Evolutionary conservation across 495 filamentous ascomycete species (phyloP).

Genomic region (Xylaria telfairii): DNA sequence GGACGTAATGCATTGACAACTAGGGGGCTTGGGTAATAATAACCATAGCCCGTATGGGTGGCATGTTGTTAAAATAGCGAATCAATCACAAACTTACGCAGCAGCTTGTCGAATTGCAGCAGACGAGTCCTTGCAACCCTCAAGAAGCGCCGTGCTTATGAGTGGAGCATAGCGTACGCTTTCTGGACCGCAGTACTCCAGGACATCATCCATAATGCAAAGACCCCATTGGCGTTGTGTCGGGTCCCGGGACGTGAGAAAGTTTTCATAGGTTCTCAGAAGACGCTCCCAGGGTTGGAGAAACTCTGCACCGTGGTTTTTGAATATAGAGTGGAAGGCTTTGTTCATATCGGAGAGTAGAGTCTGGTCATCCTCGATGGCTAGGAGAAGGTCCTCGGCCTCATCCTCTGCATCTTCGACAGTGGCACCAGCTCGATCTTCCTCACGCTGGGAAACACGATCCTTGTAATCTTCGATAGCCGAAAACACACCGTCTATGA

Average conservation of each 20-base stretch:
- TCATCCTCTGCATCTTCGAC: conserved; percentile 87
- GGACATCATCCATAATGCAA: conserved; percentile 97
- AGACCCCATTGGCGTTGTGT: conserved; percentile 98
- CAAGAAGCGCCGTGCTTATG: conserved; percentile 83
- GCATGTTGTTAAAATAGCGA: background rate
- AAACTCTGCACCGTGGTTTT: conserved; percentile 86
- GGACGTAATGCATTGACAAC: background rate
- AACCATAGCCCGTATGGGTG: background rate
- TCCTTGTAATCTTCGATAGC: conserved; percentile 91
- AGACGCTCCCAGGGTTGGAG: conserved; percentile 86
- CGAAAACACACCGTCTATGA: conserved; percentile 81
- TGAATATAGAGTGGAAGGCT: conserved; percentile 98
- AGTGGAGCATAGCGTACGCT: conserved; percentile 81
- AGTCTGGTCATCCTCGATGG: conserved; percentile 97
- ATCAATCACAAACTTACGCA: conserved; percentile 46
- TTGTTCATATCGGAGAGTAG: conserved; percentile 99
- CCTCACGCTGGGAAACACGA: conserved; percentile 77
- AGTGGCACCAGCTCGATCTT: conserved; percentile 72
- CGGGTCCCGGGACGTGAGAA: conserved; percentile 81
- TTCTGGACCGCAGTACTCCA: conserved; percentile 91
- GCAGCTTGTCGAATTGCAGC: conserved; percentile 96
- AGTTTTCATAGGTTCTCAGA: conserved; percentile 80
- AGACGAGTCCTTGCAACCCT: conserved; percentile 80
- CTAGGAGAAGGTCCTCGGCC: conserved; percentile 78
- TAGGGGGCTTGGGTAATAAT: background rate